Conservation (phyloP, 1,284 basidiomycete species). For the Puccinia brachypodii region DNA sequence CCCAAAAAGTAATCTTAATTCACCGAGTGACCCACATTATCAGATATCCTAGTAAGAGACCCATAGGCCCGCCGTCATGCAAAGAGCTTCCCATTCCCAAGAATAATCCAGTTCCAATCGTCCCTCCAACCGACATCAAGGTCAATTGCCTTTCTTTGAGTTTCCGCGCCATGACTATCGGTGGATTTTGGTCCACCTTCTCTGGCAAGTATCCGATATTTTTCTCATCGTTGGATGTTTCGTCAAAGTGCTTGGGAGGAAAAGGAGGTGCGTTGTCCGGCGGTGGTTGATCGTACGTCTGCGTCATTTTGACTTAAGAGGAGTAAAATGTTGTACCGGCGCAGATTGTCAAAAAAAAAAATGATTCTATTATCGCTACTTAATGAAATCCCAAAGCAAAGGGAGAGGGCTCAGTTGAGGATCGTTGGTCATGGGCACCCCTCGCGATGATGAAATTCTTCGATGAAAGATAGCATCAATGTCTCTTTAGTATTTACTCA, state of each 20-base stretch:
- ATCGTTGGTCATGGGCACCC: not conserved
- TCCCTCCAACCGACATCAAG: conserved; percentile 45
- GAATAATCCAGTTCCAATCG: conserved; percentile 60
- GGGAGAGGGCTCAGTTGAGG: not conserved
- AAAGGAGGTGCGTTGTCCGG: not conserved
- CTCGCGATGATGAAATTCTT: not conserved
- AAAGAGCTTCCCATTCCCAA: conserved; percentile 69
- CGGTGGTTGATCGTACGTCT: not conserved
- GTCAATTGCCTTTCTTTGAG: conserved; percentile 42
- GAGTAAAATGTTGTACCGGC: not conserved
- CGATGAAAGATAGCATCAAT: not conserved
- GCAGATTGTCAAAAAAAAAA: not conserved
- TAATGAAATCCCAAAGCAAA: not conserved
- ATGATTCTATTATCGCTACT: not conserved
- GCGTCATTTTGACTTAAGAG: not conserved
- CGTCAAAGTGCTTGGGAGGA: not conserved
- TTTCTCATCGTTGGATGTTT: not conserved
- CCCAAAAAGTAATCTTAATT: not conserved
- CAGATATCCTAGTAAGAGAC: conserved; percentile 58
- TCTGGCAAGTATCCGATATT: not conserved
- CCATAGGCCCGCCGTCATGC: conserved; percentile 59
- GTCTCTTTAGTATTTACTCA: not conserved
- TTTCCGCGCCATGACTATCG: conserved; percentile 2
- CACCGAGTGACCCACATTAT: conserved; percentile 49
- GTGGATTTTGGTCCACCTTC: not conserved